These are phyloP conservation scores for Eucalyptus pauciflora DNA, from an alignment of 345 rosid species.

Conservation along the genomic window DNA sequence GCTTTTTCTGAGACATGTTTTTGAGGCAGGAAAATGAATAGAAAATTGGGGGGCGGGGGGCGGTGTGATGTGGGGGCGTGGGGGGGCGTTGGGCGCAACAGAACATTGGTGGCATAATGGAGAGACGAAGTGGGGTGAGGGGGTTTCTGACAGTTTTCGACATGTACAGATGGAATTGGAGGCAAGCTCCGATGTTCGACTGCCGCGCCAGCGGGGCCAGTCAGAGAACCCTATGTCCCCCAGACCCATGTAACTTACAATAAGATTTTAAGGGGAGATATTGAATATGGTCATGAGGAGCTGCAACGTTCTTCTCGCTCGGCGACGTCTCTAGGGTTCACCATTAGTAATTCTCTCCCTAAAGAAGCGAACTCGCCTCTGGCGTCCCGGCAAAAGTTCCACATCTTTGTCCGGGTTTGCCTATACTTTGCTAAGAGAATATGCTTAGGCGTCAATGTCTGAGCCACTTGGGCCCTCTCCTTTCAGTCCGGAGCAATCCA, in stretches of 20 bases:
- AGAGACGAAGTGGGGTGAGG: background rate
- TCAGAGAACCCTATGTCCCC: constrained; percentile 9
- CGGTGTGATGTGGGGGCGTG: no score
- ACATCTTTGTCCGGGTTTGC: background rate
- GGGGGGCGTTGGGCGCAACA: background rate
- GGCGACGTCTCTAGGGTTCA: background rate
- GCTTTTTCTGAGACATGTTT: background rate
- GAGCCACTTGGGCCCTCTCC: background rate
- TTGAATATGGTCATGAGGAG: background rate
- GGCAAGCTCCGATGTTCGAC: constrained; percentile 20
- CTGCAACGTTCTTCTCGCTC: background rate
- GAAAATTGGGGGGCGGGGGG: background rate
- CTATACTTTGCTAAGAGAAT: background rate
- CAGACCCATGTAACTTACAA: background rate
- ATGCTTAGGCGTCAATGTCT: background rate
- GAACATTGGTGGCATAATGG: background rate
- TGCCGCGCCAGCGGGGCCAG: constrained; percentile 24
- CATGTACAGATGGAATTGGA: background rate
- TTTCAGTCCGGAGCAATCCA: background rate
- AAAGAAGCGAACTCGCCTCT: background rate
- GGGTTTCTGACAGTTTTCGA: background rate
- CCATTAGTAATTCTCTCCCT: background rate
- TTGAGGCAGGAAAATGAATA: background rate
- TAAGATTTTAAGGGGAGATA: background rate
- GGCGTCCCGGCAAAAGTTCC: background rate